Evolutionary conservation across 2,329 filamentous ascomycete species (phyloP), one percentile per base, ranked within the genome.

Genomic region (Fusarium algeriense): DNA sequence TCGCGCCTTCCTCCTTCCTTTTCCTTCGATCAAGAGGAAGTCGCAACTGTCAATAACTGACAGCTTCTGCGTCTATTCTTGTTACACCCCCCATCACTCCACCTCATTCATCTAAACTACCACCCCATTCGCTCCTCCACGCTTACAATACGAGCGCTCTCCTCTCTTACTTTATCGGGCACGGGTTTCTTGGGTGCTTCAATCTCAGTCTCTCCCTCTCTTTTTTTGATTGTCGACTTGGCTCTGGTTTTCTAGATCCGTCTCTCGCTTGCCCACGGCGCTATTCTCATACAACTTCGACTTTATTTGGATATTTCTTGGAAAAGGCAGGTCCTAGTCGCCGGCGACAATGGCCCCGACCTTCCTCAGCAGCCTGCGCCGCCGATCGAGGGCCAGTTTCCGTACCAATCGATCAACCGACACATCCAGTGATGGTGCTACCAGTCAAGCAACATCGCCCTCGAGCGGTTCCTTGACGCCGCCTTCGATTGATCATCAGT

Each of bases 361-460:
- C 45, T 93, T 97, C 78, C 86, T 96, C 68, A 87, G 81, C 73
- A 90, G 92, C 78, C 83, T 97, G 61, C 92, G 93, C 75, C 89
- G 93, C 75, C 91, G 91, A 75, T 96, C 93, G 61, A 91, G 87
- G 80, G 88, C 90, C 67, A 94, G 90, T 84, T 91, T 94, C 82
- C 89, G 88, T 64, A 90, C 89, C 50, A 87, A 88, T 43, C 86
- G 85, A 67, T 89, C 89, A 43, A 89, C 86, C 50, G 89, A 91
- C 75, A 86, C 86, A 12, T 89, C 88, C 49, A 90, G 88, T 79
- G 89, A 89, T 77, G 87, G 86, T 69, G 85, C 84, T 74, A 81
- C 81, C 43, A 87, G 85, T 77, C 86, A 88, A 74, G 87, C 86
- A 74, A 89, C 88, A 35, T 86, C 89, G 56, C 88, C 88, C 40